Percentiles rank a stretch among this genome's conserved stretches.
phyloP scores from a whole-genome alignment of 352 stramenopile species.

The Salisapilia sapeloensis region DNA sequence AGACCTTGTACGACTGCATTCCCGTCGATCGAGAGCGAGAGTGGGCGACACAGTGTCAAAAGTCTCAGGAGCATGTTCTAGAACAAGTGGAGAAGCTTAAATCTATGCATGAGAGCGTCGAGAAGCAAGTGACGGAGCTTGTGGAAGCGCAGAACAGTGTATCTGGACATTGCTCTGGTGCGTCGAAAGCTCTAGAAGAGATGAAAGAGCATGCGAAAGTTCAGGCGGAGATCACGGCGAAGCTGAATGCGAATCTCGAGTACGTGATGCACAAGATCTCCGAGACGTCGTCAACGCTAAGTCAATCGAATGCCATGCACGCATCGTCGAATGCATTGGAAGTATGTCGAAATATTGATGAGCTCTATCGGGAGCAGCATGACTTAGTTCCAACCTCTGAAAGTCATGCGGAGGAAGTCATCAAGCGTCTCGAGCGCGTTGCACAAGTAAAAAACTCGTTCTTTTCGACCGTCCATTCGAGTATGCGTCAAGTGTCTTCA shows the following conservation, averaged over 20 bases:
- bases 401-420: slow-evolving; percentile 42
- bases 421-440: slow-evolving; percentile 28
- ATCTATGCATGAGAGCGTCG: slow-evolving; percentile 47
- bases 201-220: slow-evolving; percentile 28
- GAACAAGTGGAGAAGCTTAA: slow-evolving; percentile 45
- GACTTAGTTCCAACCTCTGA: slow-evolving; percentile 56
- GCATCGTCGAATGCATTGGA: slow-evolving; percentile 60
- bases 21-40: slow-evolving; percentile 66
- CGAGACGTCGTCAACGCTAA: slow-evolving; percentile 33
- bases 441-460: slow-evolving; percentile 29
- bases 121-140: slow-evolving; percentile 35
- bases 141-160: slow-evolving; percentile 20
- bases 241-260: slow-evolving; percentile 43
- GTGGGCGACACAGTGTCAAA: slow-evolving; percentile 58
- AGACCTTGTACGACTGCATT: slow-evolving; percentile 66
- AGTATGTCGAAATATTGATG: slow-evolving; percentile 68
- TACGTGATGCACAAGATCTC: slow-evolving; percentile 50
- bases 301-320: slow-evolving; percentile 50
- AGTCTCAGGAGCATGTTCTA: slow-evolving; percentile 51
- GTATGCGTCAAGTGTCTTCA: slow-evolving; percentile 50
- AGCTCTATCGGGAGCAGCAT: slow-evolving; percentile 56
- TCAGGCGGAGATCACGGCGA: slow-evolving; percentile 39
- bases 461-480: slow-evolving; percentile 36
- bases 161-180: slow-evolving; percentile 19
- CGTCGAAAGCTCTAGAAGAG: slow-evolving; percentile 19